These are phyloP conservation scores for Geosmithia flava DNA, from an alignment of 2,329 filamentous ascomycete species.

Conservation along the genomic window DNA sequence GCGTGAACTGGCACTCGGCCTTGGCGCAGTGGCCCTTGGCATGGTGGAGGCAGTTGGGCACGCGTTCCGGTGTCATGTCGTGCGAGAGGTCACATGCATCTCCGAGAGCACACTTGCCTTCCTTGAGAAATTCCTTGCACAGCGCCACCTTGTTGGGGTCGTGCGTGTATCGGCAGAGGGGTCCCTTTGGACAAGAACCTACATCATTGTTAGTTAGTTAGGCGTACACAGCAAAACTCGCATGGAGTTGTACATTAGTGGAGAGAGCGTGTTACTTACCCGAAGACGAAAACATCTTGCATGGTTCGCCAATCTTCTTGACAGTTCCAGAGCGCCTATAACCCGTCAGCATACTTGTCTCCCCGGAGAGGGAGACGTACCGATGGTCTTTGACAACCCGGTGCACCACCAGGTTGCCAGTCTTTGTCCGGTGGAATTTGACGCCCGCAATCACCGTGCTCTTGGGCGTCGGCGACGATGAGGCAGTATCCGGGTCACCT, in stretches of 20 bases:
- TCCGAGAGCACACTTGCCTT: conserved; percentile 65
- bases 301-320: conserved; percentile 61
- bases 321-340: conserved; percentile 36
- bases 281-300: conserved; percentile 59
- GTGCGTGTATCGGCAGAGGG: conserved; percentile 69
- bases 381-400: conserved; percentile 63
- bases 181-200: conserved; percentile 81
- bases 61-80: conserved; percentile 69
- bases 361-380: conserved; percentile 36
- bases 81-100: conserved; percentile 84
- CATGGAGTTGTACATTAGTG: no score
- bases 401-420: conserved; percentile 72
- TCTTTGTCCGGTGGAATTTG: conserved; percentile 74
- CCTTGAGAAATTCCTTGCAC: conserved; percentile 78
- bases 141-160: conserved; percentile 78
- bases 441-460: conserved; percentile 61
- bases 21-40: conserved; percentile 85
- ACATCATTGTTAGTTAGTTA: no score
- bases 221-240: no score
- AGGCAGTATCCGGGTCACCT: conserved; percentile 40
- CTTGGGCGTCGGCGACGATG: conserved; percentile 61
- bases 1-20: conserved; percentile 70
- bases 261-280: conserved; percentile 39
- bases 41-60: conserved; percentile 82
- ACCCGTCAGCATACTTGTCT: conserved; percentile 22